Evolutionary conservation across 805 yeast genomes (phyloP), one percentile per base, ranked within the genome.

Genomic region (Tetrapisispora phaffii): DNA sequence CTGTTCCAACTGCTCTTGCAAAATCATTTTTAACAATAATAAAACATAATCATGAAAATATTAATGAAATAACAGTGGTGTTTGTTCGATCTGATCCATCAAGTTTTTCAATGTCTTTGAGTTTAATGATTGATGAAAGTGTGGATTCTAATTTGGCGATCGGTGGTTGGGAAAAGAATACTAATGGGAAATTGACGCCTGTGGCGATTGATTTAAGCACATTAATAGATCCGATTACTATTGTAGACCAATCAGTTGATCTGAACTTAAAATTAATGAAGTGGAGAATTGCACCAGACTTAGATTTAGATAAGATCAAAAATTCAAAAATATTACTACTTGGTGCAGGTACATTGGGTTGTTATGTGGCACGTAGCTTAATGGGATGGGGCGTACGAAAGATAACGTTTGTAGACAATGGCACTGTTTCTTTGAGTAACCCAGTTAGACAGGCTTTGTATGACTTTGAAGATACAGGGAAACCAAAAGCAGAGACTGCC

Each of bases 311-410:
- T 6, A 58, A 66, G 2, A 69, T 93, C 20, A 75, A 77, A 50
- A 47, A 63, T 16, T 74, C 82, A 10, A 81, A 74, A 51, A 82
- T 89, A 33, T 64, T 93, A 36, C 67, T 93, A 15, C 71, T 93
- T n/a, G 99, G 99, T 0, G 85, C 97, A 0, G 99, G 99, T 7
- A 93, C 99, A 2, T 70, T 94, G 7, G 99, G 98, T 0, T 82
- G 94, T 47, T 90, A 90, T 57, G 90, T 93, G 6, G 75, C 94
- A 0, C 71, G 99, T 45, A 82, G 85, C 0, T 65, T 93, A 24
- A 60, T 93, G 62, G 97, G 95, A 1, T 93, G 98, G 98, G 98
- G 98, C 3, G 89, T 89, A 0, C 68, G 86, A 39, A 70, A 78
- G 31, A 81, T 93, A 17, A 83, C 96, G 0, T 80, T 93, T 63